Evolutionary conservation across 345 rosid species (phyloP).

Genomic region (Hirschfeldia incana): DNA sequence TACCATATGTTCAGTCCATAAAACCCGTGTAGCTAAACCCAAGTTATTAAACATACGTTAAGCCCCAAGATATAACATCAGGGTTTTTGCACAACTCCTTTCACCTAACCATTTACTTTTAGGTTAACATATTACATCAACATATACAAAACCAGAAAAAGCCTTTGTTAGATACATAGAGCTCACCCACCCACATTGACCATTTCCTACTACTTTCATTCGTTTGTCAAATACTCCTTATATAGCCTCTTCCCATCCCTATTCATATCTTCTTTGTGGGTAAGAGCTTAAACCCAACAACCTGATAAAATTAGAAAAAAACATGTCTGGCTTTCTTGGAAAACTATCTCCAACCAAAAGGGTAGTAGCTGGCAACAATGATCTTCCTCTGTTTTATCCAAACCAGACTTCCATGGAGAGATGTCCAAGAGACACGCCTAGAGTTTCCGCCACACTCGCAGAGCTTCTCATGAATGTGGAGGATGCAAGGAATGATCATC

Average conservation of each 20-base stretch:
- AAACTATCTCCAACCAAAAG: constrained; percentile 37
- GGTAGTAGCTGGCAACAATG: constrained; percentile 24
- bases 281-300: constrained; percentile 18
- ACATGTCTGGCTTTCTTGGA: constrained; percentile 40
- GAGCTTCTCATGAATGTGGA: constrained; percentile 67
- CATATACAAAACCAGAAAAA: constrained; percentile 23
- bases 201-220: constrained; percentile 5
- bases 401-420: constrained; percentile 44
- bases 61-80: constrained; percentile 21
- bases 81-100: constrained; percentile 43
- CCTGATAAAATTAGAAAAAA: not conserved
- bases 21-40: not conserved
- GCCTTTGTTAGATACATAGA: constrained; percentile 48
- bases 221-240: constrained; percentile 36
- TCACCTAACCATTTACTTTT: constrained; percentile 51
- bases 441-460: constrained; percentile 53
- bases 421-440: constrained; percentile 36
- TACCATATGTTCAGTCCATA: not conserved
- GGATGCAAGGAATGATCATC: constrained; percentile 45
- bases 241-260: constrained; percentile 27
- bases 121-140: constrained; percentile 26
- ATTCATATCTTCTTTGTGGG: constrained; percentile 33
- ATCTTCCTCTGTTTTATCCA: constrained; percentile 44
- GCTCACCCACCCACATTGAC: constrained; percentile 58
- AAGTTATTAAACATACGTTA: constrained; percentile 6